These are phyloP conservation scores for Chlamydomonas schloesseri DNA, from an alignment of 139 green algal genomes.

Conservation along the genomic window DNA sequence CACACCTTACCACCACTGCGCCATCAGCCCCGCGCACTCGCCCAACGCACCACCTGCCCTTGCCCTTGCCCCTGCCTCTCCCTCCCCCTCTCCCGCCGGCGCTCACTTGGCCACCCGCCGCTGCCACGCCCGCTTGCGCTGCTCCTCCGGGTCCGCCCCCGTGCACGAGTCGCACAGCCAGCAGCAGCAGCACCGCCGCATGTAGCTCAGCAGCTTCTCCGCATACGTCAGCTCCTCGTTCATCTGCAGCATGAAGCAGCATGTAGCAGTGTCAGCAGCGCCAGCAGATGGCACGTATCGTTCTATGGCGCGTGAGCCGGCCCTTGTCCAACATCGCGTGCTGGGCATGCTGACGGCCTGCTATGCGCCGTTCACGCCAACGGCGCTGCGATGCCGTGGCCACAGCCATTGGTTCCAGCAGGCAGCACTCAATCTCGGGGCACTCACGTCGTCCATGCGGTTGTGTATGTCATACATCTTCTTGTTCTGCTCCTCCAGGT, in stretches of 20 bases:
- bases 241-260: constrained; percentile 46
- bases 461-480: constrained; percentile 52
- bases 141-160: constrained; percentile 52
- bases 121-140: constrained; percentile 21
- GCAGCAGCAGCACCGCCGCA: constrained; percentile 69
- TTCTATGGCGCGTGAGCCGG: no score
- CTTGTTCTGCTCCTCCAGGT: constrained; percentile 52
- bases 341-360: no score
- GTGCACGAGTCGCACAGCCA: constrained; percentile 65
- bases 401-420: no score
- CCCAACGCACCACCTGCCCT: neutral
- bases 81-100: neutral
- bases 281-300: neutral
- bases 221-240: constrained; percentile 65
- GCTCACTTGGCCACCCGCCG: constrained; percentile 33
- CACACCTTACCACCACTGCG: no score
- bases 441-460: constrained; percentile 52
- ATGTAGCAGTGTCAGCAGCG: neutral
- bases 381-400: no score
- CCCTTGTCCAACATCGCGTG: no score
- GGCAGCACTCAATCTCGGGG: no score
- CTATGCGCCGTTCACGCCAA: no score
- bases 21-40: no score
- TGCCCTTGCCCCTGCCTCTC: neutral
- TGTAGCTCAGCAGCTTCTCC: constrained; percentile 70